Evolutionary conservation across 2,329 filamentous ascomycete genomes (phyloP).

Genomic region (Sporothrix protearum): DNA sequence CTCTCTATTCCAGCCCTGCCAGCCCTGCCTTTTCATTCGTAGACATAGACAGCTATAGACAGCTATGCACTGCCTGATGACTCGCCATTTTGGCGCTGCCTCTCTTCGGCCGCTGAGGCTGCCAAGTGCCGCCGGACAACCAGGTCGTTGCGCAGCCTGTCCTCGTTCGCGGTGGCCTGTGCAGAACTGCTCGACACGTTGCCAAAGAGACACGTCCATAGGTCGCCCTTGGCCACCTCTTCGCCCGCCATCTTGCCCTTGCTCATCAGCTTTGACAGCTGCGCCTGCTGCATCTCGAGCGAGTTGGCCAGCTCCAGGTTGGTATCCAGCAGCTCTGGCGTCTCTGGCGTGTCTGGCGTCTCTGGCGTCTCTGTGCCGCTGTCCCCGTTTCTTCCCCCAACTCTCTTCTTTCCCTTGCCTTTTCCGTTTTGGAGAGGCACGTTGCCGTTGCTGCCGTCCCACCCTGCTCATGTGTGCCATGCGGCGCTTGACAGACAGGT

Average conservation of each 20-base stretch:
- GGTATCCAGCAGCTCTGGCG: constrained; percentile 52
- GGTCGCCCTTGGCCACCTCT: constrained; percentile 69
- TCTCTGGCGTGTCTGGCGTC: constrained; percentile 51
- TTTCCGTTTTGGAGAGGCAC: constrained; percentile 38
- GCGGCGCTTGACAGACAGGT: constrained; percentile 74
- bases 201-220: constrained; percentile 89
- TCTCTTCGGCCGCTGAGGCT: constrained; percentile 44
- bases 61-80: background rate
- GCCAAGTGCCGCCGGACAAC: constrained; percentile 41
- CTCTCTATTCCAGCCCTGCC: background rate
- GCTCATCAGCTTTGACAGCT: constrained; percentile 66
- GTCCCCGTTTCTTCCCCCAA: background rate
- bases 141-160: constrained; percentile 22
- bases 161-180: background rate
- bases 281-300: constrained; percentile 71
- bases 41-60: too few species aligned
- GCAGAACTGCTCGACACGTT: constrained; percentile 35
- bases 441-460: background rate
- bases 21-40: too few species aligned
- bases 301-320: constrained; percentile 80
- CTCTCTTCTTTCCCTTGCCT: constrained; percentile 33
- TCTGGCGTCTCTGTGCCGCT: constrained; percentile 36
- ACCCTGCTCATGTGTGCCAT: constrained; percentile 66
- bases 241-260: constrained; percentile 72
- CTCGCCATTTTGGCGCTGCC: constrained; percentile 30